Conservation (phyloP, 805 yeast genomes). For the Scheffersomyces coipomensis region DNA sequence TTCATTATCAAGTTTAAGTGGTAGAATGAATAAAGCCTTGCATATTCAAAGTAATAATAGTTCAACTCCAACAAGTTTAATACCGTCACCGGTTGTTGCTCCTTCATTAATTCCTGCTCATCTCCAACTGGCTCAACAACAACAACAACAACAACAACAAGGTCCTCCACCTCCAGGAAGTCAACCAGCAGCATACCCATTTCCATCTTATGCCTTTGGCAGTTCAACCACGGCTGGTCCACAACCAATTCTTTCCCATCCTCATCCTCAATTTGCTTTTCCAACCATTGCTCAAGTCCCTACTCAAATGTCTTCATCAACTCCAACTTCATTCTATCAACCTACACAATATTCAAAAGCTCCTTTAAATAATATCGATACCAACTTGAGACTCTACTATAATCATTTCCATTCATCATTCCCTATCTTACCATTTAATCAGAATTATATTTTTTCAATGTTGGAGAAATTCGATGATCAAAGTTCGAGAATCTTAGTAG, state of each 20-base stretch:
- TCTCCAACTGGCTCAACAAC: conserved; percentile 8
- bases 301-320: conserved; percentile 4
- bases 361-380: conserved; percentile 23
- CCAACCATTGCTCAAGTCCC: neutral
- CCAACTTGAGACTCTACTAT: conserved; percentile 41
- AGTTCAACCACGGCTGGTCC: neutral
- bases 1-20: conserved; percentile 29
- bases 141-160: conserved; percentile 10
- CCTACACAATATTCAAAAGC: conserved; percentile 7
- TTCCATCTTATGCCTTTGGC: conserved; percentile 1
- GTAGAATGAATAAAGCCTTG: conserved; percentile 20
- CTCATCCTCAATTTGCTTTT: conserved; percentile 6
- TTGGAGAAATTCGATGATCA: conserved; percentile 18
- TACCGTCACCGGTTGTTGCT: conserved; percentile 2
- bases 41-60: conserved; percentile 3
- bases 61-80: conserved; percentile 3
- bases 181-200: conserved; percentile 1
- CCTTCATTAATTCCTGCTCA: neutral
- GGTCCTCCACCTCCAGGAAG: conserved; percentile 1
- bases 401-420: conserved; percentile 40
- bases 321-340: conserved; percentile 1
- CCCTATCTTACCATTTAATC: conserved; percentile 44
- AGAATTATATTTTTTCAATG: conserved; percentile 20
- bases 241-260: conserved; percentile 5
- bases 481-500: conserved; percentile 32